Percentiles rank a stretch among this genome's conserved stretches.
phyloP scores from a whole-genome alignment of 257 asterid species.

The Solanum piurae region DNA sequence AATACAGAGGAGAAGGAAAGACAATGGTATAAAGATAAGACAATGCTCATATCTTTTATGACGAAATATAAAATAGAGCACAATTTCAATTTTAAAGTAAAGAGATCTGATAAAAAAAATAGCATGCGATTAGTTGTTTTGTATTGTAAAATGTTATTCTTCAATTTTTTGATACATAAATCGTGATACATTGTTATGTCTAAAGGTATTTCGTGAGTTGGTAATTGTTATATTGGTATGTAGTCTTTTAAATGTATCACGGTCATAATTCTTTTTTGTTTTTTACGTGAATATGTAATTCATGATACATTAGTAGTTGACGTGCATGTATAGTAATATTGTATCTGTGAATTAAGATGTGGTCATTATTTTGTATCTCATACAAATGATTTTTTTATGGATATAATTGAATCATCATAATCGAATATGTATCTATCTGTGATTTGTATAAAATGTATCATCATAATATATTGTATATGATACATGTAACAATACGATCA shows the following conservation, averaged over 20 bases:
- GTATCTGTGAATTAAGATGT: background rate
- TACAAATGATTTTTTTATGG: background rate
- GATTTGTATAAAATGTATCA: background rate
- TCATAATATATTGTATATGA: background rate
- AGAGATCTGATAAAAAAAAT: background rate
- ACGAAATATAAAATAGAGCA: background rate
- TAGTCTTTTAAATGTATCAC: background rate
- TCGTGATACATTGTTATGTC: background rate
- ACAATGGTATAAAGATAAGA: background rate
- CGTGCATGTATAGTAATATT: background rate
- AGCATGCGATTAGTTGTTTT: background rate
- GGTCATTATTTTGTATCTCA: background rate
- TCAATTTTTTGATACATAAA: background rate
- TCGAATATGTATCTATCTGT: background rate
- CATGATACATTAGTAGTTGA: background rate
- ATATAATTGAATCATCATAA: background rate
- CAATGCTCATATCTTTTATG: background rate
- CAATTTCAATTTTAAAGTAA: background rate
- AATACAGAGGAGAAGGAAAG: background rate
- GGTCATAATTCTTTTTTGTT: background rate
- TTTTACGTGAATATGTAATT: background rate
- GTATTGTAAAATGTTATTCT: background rate
- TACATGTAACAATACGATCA: background rate
- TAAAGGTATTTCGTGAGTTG: background rate
- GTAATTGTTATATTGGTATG: background rate